These are phyloP conservation scores for Penicillium turbatum DNA, from an alignment of 495 filamentous ascomycete genomes.

Conservation along the genomic window DNA sequence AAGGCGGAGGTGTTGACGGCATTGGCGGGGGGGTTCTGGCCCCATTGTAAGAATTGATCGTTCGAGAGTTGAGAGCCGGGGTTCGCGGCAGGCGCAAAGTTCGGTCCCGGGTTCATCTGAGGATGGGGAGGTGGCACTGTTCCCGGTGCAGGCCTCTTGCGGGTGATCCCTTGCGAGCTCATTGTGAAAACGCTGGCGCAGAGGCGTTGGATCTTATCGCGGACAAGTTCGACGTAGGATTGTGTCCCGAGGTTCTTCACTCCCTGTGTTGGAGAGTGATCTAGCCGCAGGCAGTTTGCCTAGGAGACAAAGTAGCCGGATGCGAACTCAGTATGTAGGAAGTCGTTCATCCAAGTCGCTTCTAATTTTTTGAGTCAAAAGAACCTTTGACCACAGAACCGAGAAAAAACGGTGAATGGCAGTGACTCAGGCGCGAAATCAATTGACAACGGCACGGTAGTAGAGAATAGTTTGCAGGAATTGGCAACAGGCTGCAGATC, in stretches of 20 bases:
- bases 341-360: constrained; percentile 9
- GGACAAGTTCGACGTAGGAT: background rate
- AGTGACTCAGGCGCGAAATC: background rate
- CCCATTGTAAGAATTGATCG: constrained; percentile 55
- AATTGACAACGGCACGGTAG: background rate
- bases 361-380: constrained; percentile 14
- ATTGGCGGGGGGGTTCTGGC: constrained; percentile 39
- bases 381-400: constrained; percentile 10
- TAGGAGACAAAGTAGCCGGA: background rate
- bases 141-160: constrained; percentile 75
- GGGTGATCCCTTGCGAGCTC: constrained; percentile 44
- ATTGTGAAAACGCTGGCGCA: constrained; percentile 21
- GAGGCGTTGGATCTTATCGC: constrained; percentile 12
- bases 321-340: constrained; percentile 1
- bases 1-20: constrained; percentile 28
- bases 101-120: constrained; percentile 35
- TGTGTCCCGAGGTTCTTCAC: background rate
- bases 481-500: background rate
- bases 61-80: constrained; percentile 43
- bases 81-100: constrained; percentile 26
- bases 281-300: background rate
- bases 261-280: background rate
- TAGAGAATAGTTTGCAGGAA: background rate
- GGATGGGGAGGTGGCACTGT: constrained; percentile 54
- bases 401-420: constrained; percentile 13